Conservation (phyloP, 1,284 basidiomycete species). For the Microbotryum saponariae region DNA sequence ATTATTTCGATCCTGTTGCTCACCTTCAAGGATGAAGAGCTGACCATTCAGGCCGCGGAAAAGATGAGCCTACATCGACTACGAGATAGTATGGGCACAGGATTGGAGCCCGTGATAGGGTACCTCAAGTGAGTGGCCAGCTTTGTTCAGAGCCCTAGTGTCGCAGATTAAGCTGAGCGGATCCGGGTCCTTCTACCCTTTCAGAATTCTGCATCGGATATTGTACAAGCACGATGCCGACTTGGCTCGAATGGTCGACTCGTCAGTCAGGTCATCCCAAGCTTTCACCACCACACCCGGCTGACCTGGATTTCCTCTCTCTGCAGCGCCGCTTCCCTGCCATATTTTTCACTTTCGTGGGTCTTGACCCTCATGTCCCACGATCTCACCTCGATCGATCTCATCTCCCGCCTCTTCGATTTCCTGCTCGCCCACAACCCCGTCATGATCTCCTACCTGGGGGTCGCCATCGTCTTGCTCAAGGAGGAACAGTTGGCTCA, state of each 20-base stretch:
- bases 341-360: conserved; percentile 39
- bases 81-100: conserved; percentile 35
- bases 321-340: conserved; percentile 33
- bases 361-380: conserved; percentile 38
- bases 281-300: neutral
- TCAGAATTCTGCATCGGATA: conserved; percentile 30
- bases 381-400: conserved; percentile 32
- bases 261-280: conserved; percentile 16
- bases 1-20: conserved; percentile 37
- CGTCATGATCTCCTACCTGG: conserved; percentile 37
- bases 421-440: conserved; percentile 37
- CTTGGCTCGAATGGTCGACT: conserved; percentile 22
- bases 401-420: conserved; percentile 36
- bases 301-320: neutral
- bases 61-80: conserved; percentile 33
- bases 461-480: conserved; percentile 20
- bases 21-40: conserved; percentile 28
- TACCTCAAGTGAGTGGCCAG: conserved; percentile 32
- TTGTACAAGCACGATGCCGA: conserved; percentile 26
- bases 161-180: neutral
- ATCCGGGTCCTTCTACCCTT: neutral
- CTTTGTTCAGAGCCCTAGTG: neutral
- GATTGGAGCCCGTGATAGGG: conserved; percentile 37
- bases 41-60: conserved; percentile 16
- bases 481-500: neutral